Conservation (phyloP, 176 grass and related monocot genomes). For the Bromus sterilis region DNA sequence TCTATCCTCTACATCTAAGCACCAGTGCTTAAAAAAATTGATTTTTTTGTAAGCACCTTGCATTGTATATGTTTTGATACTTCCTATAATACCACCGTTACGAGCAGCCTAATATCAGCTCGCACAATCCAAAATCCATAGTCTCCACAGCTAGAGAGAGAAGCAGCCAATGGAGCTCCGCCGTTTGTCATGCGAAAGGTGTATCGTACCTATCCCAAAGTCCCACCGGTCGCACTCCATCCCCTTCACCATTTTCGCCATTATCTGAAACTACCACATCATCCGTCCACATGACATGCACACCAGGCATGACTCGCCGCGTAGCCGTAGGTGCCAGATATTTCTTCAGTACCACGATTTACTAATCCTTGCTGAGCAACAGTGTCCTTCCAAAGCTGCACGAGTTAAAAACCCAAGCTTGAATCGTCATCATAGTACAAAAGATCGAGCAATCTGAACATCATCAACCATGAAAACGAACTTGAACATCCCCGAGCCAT, state of each 20-base stretch:
- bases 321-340: not conserved
- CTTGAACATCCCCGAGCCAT: not conserved
- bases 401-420: too few species aligned
- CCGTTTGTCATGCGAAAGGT: slow-evolving; percentile 13
- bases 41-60: too few species aligned
- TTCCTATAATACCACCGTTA: too few species aligned
- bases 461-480: not conserved
- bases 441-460: not conserved
- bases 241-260: slow-evolving; percentile 11
- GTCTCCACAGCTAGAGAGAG: not conserved
- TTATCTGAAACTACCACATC: slow-evolving; percentile 8
- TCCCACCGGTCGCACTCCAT: slow-evolving; percentile 11
- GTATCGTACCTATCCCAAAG: not conserved
- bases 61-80: too few species aligned
- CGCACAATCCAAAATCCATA: not conserved
- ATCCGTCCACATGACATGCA: too few species aligned
- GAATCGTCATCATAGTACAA: too few species aligned
- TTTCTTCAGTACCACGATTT: too few species aligned
- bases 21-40: too few species aligned
- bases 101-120: too few species aligned
- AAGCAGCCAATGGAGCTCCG: not conserved
- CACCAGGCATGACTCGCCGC: not conserved
- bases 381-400: not conserved
- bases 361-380: not conserved
- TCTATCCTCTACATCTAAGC: too few species aligned